Conservation (phyloP, 2,329 filamentous ascomycete genomes). For the Xylariaceae sp. region DNA sequence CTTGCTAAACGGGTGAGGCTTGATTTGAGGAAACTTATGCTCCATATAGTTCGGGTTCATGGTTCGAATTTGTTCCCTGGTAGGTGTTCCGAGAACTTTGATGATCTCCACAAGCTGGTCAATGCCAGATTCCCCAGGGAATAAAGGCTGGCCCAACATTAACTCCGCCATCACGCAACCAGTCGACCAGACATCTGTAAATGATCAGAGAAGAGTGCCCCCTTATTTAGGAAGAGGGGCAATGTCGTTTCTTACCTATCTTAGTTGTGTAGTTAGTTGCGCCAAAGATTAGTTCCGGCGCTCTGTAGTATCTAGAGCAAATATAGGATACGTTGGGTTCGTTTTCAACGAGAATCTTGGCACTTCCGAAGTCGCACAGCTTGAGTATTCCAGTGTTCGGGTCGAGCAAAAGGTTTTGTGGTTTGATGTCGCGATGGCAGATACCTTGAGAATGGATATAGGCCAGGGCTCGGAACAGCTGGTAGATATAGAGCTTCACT, state of each 20-base stretch:
- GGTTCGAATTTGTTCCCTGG: conserved; percentile 94
- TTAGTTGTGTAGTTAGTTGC: conserved; percentile 99
- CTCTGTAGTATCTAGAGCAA: conserved; percentile 97
- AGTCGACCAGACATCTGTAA: conserved; percentile 93
- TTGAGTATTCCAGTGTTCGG: conserved; percentile 88
- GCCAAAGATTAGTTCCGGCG: conserved; percentile 95
- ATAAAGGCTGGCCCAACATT: conserved; percentile 96
- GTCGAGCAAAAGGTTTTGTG: conserved; percentile 92
- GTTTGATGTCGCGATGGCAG: conserved; percentile 98
- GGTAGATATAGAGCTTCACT: conserved; percentile 99
- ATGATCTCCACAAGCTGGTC: conserved; percentile 99
- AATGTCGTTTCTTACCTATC: conserved; percentile 65
- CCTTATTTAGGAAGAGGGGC: neutral
- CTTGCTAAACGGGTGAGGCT: conserved; percentile 98
- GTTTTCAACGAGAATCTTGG: conserved; percentile 97
- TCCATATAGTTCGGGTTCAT: conserved; percentile 99
- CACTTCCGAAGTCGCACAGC: conserved; percentile 97
- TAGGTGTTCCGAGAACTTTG: conserved; percentile 95
- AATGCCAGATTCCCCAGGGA: conserved; percentile 97
- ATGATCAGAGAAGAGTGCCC: conserved; percentile 2
- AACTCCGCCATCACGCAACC: conserved; percentile 99
- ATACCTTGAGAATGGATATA: conserved; percentile 99
- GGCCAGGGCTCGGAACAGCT: conserved; percentile 94
- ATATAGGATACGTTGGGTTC: conserved; percentile 99
- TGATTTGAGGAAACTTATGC: conserved; percentile 99